A percentile compares a stretch with the other conserved stretches of the same genome.
These are phyloP conservation scores for Citrus cavaleriei DNA, from an alignment of 345 rosid genomes.

Conservation along the genomic window DNA sequence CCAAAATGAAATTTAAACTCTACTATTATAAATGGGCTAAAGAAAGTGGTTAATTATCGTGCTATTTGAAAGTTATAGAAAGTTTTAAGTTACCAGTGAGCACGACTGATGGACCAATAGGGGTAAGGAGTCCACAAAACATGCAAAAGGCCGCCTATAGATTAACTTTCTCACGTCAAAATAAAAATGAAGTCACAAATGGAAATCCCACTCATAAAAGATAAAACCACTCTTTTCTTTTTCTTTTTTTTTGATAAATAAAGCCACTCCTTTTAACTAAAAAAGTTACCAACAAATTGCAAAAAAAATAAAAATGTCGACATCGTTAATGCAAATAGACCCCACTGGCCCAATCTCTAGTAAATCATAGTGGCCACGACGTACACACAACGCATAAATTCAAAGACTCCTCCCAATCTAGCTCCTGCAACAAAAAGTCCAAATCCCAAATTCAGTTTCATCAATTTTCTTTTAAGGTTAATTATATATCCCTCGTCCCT, in stretches of 20 bases:
- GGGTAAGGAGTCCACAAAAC: background rate
- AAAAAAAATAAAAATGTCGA: background rate
- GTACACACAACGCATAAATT: background rate
- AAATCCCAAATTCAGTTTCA: background rate
- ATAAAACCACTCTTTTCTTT: background rate
- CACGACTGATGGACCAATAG: background rate
- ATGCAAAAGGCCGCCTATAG: background rate
- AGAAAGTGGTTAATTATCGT: too few relatives aligned
- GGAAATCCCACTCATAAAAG: conserved; percentile 5
- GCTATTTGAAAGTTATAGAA: too few relatives aligned
- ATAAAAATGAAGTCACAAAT: background rate
- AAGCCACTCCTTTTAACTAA: background rate
- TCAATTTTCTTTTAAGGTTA: background rate
- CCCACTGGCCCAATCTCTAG: background rate
- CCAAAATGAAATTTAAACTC: too few relatives aligned
- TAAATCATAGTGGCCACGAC: background rate
- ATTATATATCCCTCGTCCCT: background rate
- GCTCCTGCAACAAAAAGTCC: background rate
- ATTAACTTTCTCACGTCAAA: background rate
- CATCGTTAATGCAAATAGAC: background rate
- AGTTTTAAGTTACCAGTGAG: too few relatives aligned
- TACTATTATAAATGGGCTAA: too few relatives aligned
- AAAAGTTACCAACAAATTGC: background rate
- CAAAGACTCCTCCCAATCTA: background rate
- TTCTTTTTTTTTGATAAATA: background rate